These are phyloP conservation scores for Pichia cabralensis DNA, from an alignment of 805 yeast genomes.

Conservation along the genomic window DNA sequence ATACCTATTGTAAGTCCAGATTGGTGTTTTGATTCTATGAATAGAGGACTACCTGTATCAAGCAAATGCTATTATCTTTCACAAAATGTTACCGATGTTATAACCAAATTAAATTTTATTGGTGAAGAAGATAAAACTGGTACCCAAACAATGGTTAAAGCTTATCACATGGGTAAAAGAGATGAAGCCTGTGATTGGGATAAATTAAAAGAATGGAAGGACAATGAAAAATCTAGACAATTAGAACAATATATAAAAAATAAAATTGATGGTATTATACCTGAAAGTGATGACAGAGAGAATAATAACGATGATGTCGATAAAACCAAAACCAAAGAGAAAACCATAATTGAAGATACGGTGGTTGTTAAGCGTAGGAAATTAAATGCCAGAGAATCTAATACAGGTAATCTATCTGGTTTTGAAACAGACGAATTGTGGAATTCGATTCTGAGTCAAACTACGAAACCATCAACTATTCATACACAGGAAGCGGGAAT, in stretches of 20 bases:
- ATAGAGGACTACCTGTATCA: conserved; percentile 34
- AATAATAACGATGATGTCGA: conserved; percentile 1
- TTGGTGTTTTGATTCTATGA: conserved; percentile 38
- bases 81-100: conserved; percentile 29
- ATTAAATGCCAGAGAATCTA: no score
- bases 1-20: conserved; percentile 46
- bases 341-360: no score
- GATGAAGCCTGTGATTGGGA: conserved; percentile 14
- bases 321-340: no score
- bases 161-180: conserved; percentile 10
- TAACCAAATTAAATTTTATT: conserved; percentile 20
- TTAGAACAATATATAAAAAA: conserved; percentile 6
- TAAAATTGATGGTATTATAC: neutral
- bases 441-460: conserved; percentile 22
- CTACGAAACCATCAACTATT: no score
- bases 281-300: neutral
- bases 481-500: no score
- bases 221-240: conserved; percentile 3
- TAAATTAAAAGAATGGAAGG: conserved; percentile 9
- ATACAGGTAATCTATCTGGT: no score
- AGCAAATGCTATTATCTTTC: conserved; percentile 29
- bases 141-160: conserved; percentile 6
- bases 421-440: conserved; percentile 11
- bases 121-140: conserved; percentile 7
- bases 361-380: conserved; percentile 18